These are phyloP conservation scores for Penicillium diatomitis DNA, from an alignment of 495 filamentous ascomycete genomes.

Conservation along the genomic window DNA sequence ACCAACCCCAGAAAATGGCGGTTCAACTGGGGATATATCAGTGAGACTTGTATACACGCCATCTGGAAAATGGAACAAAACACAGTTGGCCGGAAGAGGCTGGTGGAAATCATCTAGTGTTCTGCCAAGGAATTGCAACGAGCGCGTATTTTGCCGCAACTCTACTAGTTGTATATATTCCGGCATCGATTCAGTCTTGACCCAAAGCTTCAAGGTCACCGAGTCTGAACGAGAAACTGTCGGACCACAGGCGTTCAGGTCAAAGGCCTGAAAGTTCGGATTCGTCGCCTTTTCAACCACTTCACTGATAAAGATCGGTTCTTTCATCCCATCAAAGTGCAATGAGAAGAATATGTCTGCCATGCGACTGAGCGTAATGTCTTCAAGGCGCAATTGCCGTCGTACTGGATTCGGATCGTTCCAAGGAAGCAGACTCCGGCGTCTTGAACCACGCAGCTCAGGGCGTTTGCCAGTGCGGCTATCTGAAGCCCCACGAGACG, in stretches of 20 bases:
- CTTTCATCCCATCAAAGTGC: slow-evolving; percentile 53
- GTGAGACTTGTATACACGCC: slow-evolving; percentile 75
- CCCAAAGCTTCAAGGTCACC: slow-evolving; percentile 69
- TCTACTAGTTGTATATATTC: slow-evolving; percentile 63
- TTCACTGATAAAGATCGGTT: slow-evolving; percentile 89
- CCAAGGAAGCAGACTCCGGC: slow-evolving; percentile 63
- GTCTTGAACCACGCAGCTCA: slow-evolving; percentile 33
- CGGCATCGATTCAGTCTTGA: slow-evolving; percentile 45
- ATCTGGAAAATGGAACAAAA: slow-evolving; percentile 81
- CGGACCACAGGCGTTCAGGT: slow-evolving; percentile 61
- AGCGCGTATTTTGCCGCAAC: slow-evolving; percentile 56
- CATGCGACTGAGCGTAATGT: slow-evolving; percentile 59
- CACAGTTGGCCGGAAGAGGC: slow-evolving; percentile 73
- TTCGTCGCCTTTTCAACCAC: slow-evolving; percentile 72
- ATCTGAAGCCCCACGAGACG: slow-evolving; percentile 23
- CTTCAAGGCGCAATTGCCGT: slow-evolving; percentile 68
- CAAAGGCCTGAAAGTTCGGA: slow-evolving; percentile 81
- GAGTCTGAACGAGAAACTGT: slow-evolving; percentile 53
- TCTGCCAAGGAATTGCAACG: slow-evolving; percentile 73
- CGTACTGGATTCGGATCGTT: slow-evolving; percentile 54
- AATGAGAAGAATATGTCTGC: slow-evolving; percentile 88
- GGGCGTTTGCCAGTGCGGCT: slow-evolving; percentile 12
- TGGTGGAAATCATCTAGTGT: slow-evolving; percentile 62
- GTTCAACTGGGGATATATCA: slow-evolving; percentile 42
- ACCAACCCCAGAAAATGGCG: slow-evolving; percentile 10